A percentile compares a stretch with the other conserved stretches of the same genome.
Conservation (phyloP, 176 grass and related monocot genomes). For the Rhynchospora breviuscula region DNA sequence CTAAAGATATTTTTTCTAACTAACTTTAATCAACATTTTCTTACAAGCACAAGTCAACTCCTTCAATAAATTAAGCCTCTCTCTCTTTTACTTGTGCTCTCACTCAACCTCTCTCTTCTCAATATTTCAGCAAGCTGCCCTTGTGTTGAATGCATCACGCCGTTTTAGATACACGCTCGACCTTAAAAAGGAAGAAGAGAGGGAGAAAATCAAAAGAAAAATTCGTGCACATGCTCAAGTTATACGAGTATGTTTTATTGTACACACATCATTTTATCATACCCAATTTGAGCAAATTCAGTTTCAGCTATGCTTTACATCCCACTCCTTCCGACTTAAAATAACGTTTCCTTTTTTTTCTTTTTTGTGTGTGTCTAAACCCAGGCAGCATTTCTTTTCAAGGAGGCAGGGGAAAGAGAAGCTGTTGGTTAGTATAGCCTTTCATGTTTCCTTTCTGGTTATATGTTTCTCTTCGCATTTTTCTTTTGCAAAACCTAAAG, state of each 20-base stretch:
- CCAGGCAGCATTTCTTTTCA: constrained; percentile 84
- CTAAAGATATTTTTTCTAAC: background rate
- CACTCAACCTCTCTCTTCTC: background rate
- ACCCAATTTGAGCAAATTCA: background rate
- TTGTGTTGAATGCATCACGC: constrained; percentile 59
- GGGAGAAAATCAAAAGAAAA: constrained; percentile 41
- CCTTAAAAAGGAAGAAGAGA: constrained; percentile 50
- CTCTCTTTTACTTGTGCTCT: background rate
- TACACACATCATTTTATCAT: background rate
- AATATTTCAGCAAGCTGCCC: constrained; percentile 47
- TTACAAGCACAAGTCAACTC: background rate
- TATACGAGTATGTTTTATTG: constrained; percentile 36
- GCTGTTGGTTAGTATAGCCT: constrained; percentile 33
- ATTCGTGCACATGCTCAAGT: constrained; percentile 65
- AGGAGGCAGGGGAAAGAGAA: constrained; percentile 73
- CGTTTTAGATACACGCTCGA: constrained; percentile 66
- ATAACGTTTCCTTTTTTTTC: background rate
- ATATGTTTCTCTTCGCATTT: background rate
- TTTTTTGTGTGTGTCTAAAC: constrained; percentile 35
- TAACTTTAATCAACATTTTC: background rate
- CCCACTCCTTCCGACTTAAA: background rate
- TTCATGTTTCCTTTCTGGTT: background rate
- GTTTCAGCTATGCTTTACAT: background rate
- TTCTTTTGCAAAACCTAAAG: background rate
- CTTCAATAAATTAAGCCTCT: background rate